phyloP scores from a whole-genome alignment of 371 early-diverging fungal species.

The Haplosporangium sp. region DNA sequence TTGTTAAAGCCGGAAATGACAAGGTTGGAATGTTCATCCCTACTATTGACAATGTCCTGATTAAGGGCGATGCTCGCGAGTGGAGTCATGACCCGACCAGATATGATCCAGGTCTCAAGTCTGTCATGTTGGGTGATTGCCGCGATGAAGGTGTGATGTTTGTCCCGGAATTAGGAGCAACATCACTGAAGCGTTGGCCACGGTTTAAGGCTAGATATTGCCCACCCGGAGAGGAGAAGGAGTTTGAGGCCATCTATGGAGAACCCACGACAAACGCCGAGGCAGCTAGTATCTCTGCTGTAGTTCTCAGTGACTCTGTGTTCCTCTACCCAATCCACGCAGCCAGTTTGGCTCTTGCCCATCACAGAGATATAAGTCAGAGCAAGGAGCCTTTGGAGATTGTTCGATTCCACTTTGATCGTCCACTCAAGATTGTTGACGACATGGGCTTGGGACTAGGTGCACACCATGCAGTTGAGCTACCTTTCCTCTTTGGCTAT shows the following conservation, averaged over 20 bases:
- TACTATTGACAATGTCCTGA: conserved; percentile 34
- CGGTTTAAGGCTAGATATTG: conserved; percentile 38
- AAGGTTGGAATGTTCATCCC: conserved; percentile 45
- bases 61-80: conserved; percentile 31
- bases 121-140: conserved; percentile 54
- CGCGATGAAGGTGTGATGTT: conserved; percentile 50
- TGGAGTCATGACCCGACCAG: conserved; percentile 37
- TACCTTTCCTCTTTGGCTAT: conserved; percentile 48
- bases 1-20: conserved; percentile 38
- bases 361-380: background rate
- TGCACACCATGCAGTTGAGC: conserved; percentile 48
- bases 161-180: conserved; percentile 36
- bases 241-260: conserved; percentile 49
- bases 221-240: conserved; percentile 46
- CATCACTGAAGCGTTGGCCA: conserved; percentile 49
- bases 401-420: conserved; percentile 52
- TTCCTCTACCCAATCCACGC: conserved; percentile 52
- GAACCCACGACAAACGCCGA: conserved; percentile 46
- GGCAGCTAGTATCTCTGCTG: conserved; percentile 31
- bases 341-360: conserved; percentile 24
- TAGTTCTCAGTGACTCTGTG: conserved; percentile 39
- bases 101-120: conserved; percentile 39
- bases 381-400: conserved; percentile 15
- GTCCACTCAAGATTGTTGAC: conserved; percentile 39
- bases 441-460: conserved; percentile 39